phyloP scores from a whole-genome alignment of 108 stramenopile species.

The Epithemia pelagica region DNA sequence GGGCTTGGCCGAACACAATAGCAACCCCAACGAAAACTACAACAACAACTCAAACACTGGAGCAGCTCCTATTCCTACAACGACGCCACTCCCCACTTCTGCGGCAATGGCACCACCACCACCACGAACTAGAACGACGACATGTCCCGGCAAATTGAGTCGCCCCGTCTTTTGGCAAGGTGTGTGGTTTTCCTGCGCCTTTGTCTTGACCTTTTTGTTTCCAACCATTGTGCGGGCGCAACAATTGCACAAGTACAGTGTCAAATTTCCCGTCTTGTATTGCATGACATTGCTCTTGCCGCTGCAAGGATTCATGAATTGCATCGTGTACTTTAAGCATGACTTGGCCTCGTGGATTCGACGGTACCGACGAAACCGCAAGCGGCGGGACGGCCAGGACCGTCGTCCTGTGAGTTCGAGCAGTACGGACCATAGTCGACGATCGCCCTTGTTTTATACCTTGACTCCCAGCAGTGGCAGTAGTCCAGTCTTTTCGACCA shows the following conservation, averaged over 20 bases:
- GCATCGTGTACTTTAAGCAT: neutral
- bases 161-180: constrained; percentile 1
- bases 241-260: neutral
- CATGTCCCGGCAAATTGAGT: neutral
- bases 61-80: no score
- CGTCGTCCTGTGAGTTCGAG: no score
- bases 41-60: no score
- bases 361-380: neutral
- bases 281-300: neutral
- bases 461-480: no score
- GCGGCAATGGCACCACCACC: no score
- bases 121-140: no score
- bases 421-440: no score
- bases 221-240: neutral
- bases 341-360: neutral
- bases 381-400: no score
- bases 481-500: no score
- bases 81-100: neutral
- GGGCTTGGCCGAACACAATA: no score
- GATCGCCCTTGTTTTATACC: no score
- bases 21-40: no score
- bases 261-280: neutral
- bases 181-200: neutral
- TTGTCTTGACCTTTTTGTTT: constrained; percentile 1
- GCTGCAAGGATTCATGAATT: neutral